Base-by-base conservation (phyloP, 2,329 filamentous ascomycete genomes). In the Aspergillus tanneri region DNA sequence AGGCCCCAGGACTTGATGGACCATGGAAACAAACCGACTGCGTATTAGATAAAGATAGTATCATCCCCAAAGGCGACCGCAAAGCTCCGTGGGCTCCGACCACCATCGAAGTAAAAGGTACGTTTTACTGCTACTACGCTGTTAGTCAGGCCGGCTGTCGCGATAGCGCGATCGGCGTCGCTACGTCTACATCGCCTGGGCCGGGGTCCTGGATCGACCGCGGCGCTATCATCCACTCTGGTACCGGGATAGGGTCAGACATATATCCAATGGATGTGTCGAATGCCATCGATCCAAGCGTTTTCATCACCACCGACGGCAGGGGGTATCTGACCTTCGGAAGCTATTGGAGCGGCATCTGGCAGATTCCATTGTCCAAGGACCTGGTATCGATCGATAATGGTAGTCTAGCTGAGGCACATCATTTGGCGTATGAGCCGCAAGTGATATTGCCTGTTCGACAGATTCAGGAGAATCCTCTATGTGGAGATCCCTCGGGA, bases 341-440 rank as follows among this genome's bases (percentile, higher is more conserved):
- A 35, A 85, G 81, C 35, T 88, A 86, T 73, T 89, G 84, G 84
- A 69, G 71, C 5, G 79, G 83, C 55, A 76, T 88, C 53, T 86
- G 81, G 72, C 79, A 83, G 61, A 78, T 83, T 1, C 66, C 72
- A 27, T 74, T 87, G 50, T 51, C 49, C 7, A 28, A 54, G 2
- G 59, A 65, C 34, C 43, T 66, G 8, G 35, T 67, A 10, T 61
- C 61, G 1, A 42, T 53, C 1, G 47, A 44, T 8, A 58, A 52
- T 12, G 59, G 50, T 2, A 54, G 56, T 2, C n/a, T 54, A 4
- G 56, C 61, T 4, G 55, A 65, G 40, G 60, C 59, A 3, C 52
- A 49, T 4, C 66, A 69, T 50, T 49, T 70, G 18, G 65, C 64
- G 7, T 60, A 55, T 18, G 60, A 65, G 30, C 63, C 64, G 0